Evolutionary conservation across 2,329 filamentous ascomycete genomes (phyloP).

Genomic region (Cercospora zeina): DNA sequence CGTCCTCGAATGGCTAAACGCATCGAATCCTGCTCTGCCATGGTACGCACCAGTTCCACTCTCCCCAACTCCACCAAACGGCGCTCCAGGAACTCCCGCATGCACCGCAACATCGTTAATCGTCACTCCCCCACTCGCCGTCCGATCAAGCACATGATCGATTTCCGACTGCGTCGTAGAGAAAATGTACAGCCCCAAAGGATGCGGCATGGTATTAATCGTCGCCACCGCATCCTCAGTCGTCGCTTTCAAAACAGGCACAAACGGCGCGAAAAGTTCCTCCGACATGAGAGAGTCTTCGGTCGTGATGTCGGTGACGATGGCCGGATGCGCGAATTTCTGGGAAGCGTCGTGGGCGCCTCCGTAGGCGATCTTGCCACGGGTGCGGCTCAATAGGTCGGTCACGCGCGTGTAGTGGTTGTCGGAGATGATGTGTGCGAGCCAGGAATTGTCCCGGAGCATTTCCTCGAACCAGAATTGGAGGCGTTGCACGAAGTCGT

Average conservation of each 20-base stretch:
- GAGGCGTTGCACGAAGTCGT: constrained; percentile 70
- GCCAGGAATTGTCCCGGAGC: constrained; percentile 74
- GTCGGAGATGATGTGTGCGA: constrained; percentile 73
- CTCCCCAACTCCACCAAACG: constrained; percentile 79
- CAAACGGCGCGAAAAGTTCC: constrained; percentile 85
- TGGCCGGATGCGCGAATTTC: constrained; percentile 82
- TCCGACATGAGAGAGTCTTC: constrained; percentile 74
- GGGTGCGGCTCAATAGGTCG: constrained; percentile 76
- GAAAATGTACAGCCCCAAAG: constrained; percentile 78
- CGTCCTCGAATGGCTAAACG: constrained; percentile 55
- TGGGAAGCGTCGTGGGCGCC: constrained; percentile 75
- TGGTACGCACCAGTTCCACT: constrained; percentile 74
- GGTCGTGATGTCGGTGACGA: constrained; percentile 70
- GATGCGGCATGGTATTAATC: constrained; percentile 75
- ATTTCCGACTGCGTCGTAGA: constrained; percentile 70
- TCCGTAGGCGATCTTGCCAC: constrained; percentile 80
- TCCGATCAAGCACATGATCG: constrained; percentile 55
- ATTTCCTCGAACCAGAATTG: constrained; percentile 70
- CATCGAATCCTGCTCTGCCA: constrained; percentile 67
- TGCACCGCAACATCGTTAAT: constrained; percentile 63
- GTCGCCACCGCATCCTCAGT: constrained; percentile 75
- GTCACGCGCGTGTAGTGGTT: constrained; percentile 77
- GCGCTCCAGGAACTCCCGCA: constrained; percentile 63
- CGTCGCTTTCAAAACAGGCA: constrained; percentile 73
- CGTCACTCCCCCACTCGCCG: constrained; percentile 49